Base-by-base conservation (phyloP, 805 yeast genomes). In the Candida odintsovae region DNA sequence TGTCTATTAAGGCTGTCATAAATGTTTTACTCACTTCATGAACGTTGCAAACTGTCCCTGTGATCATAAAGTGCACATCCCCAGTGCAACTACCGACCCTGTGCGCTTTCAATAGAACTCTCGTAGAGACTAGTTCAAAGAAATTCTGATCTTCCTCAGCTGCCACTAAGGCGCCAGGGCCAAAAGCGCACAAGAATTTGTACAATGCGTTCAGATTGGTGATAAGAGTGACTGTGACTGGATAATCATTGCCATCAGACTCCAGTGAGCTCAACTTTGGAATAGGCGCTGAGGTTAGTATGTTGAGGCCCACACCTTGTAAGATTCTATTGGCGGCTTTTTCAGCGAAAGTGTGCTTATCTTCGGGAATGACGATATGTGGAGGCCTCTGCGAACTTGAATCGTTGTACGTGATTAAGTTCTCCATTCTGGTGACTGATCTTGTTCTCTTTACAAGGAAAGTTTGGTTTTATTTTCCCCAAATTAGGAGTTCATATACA, bases 81-180 rank as follows among this genome's bases (percentile, higher is more conserved):
- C 36, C 36, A 33, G 36, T 33, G 8, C 36, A 33, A 9, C 18
- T n/a, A 3, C 36, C 36, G 9, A 33, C 20, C 36, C 20, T 33
- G 7, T 16, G 20, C 11, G 36, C 36, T 12, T 33, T 33, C 20
- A 33, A 33, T 16, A 16, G 36, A 33, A 33, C 36, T 9, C 36
- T 33, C 3, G 9, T 9, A 5, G 36, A 33, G 11, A 18, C 20
- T 10, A 8, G 9, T 11, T 16, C 20, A 33, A 18, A 9, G 6
- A 33, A n/a, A 8, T 33, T 20, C 2, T 18, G 12, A 11, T 18
- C 20, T 16, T 18, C 20, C 11, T 16, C 36, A 13, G 36, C 12
- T 16, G n/a, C 36, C n/a, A 33, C 11, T 13, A 46, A n/a, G 18
- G 40, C 43, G 10, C 41, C 49, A 39, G 46, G 41, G 2, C 43